phyloP scores from a whole-genome alignment of 768 basidiomycete species.

The Rhodotorula kratochvilovae region DNA sequence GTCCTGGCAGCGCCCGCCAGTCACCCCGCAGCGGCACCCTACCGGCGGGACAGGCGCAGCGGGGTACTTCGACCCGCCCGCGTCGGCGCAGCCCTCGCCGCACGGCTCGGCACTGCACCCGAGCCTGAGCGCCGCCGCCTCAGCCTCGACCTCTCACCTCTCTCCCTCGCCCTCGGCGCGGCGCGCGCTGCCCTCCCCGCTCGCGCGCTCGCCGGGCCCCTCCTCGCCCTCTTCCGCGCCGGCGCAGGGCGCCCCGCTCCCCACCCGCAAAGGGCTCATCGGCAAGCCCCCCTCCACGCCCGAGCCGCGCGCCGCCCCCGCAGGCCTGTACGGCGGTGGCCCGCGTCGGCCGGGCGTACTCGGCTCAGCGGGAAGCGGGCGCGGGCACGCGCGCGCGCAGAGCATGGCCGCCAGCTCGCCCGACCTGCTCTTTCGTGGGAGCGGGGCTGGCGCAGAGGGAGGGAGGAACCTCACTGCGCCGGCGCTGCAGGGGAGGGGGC shows the following conservation, averaged over 20 bases:
- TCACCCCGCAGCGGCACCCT: neutral
- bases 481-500: neutral
- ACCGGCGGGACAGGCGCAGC: neutral
- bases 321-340: slow-evolving; percentile 23
- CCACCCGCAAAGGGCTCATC: slow-evolving; percentile 45
- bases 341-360: slow-evolving; percentile 32
- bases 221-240: slow-evolving; percentile 15
- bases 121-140: slow-evolving; percentile 2
- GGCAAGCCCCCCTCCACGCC: slow-evolving; percentile 55
- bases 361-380: neutral
- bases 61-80: neutral
- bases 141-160: neutral
- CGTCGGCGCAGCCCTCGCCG: neutral
- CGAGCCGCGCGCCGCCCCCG: slow-evolving; percentile 24
- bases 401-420: slow-evolving; percentile 28
- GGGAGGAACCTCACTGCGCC: slow-evolving; percentile 2
- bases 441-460: neutral
- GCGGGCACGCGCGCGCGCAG: slow-evolving; percentile 21
- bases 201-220: no score
- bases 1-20: neutral
- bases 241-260: slow-evolving; percentile 28
- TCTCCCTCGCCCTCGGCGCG: neutral
- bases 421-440: neutral
- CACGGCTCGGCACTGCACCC: neutral
- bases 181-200: slow-evolving; percentile 1